These are phyloP conservation scores for Leccinum aurantiacum DNA, from an alignment of 768 basidiomycete species.

Conservation along the genomic window DNA sequence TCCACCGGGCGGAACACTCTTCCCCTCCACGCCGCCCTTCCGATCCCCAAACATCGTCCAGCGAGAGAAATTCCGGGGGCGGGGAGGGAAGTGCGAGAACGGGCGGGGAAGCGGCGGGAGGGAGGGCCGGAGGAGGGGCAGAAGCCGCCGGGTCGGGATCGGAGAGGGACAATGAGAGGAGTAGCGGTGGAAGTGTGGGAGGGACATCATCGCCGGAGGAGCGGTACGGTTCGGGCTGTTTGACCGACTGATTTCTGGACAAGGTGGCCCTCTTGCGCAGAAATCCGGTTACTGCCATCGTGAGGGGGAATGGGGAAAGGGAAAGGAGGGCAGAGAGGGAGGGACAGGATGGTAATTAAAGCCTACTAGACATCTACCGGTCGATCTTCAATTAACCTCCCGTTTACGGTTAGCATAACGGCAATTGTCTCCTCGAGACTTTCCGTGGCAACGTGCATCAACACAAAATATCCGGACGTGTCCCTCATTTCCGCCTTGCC, in stretches of 20 bases:
- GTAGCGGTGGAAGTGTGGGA: conserved; percentile 41
- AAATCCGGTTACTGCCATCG: conserved; percentile 49
- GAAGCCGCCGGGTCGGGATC: conserved; percentile 24
- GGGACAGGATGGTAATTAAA: neutral
- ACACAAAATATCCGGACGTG: neutral
- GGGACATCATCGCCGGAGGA: conserved; percentile 20
- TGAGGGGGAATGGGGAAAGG: neutral
- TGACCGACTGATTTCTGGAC: neutral
- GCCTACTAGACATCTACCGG: conserved; percentile 8
- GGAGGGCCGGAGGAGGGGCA: conserved; percentile 1
- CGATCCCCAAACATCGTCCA: conserved; percentile 22
- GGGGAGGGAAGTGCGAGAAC: neutral
- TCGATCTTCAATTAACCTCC: conserved; percentile 22
- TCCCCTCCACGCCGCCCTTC: too few relatives aligned
- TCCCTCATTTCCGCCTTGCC: conserved; percentile 19
- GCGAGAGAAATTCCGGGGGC: neutral
- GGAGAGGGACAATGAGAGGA: conserved; percentile 38
- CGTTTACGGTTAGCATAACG: conserved; percentile 15
- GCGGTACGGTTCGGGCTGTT: neutral
- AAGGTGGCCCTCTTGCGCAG: conserved; percentile 50
- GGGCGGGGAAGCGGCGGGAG: conserved; percentile 20
- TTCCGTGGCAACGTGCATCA: conserved; percentile 4
- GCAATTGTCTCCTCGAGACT: conserved; percentile 10
- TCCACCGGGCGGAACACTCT: too few relatives aligned
- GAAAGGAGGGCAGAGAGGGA: neutral